phyloP scores from a whole-genome alignment of 306 rosid genomes.

The Fragaria iinumae region DNA sequence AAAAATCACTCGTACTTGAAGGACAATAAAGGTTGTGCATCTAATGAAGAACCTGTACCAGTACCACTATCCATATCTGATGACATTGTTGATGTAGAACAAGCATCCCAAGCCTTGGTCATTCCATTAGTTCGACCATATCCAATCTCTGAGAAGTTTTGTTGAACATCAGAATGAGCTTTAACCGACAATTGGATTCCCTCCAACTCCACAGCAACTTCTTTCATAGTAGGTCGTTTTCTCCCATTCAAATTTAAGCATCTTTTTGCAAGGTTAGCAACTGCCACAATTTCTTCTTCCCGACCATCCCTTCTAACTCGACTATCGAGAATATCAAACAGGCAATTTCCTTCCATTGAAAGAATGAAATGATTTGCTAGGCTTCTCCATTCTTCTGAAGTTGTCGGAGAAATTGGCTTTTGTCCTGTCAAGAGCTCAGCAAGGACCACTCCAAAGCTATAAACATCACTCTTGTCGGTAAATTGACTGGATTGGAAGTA shows the following conservation, averaged over 20 bases:
- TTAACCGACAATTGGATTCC: background rate
- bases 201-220: constrained; percentile 15
- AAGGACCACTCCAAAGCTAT: constrained; percentile 13
- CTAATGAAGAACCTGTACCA: background rate
- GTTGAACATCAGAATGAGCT: background rate
- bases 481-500: constrained; percentile 18
- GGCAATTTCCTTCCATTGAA: constrained; percentile 18
- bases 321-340: constrained; percentile 36
- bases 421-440: constrained; percentile 12
- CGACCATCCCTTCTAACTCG: constrained; percentile 12
- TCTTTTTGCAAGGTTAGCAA: constrained; percentile 11
- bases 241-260: constrained; percentile 32
- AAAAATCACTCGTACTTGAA: background rate
- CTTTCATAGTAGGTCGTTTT: constrained; percentile 29
- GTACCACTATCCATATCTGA: background rate
- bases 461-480: constrained; percentile 15
- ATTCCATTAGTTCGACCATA: background rate
- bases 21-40: background rate
- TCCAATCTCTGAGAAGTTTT: constrained; percentile 13
- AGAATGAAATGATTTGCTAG: constrained; percentile 37
- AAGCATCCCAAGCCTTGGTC: background rate
- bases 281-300: background rate
- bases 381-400: constrained; percentile 15
- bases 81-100: background rate
- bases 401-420: background rate